Evolutionary conservation across 1,139 yeast species (phyloP), one percentile per base, ranked within the genome.

Genomic region (Pichia sp.): DNA sequence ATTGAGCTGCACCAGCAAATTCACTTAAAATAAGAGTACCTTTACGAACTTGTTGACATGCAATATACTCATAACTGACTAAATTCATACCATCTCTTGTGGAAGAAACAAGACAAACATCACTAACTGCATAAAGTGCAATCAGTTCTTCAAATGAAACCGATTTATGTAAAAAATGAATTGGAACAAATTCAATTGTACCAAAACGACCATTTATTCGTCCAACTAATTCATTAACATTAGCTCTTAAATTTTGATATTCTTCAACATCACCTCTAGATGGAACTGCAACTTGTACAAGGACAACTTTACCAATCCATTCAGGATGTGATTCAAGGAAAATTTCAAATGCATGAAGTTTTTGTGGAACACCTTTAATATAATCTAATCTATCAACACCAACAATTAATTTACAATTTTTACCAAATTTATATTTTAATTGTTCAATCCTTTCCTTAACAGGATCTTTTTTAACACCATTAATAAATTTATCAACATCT

Each of bases 1-100:
- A 83, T 66, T 92, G 99, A 0, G 98, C 97, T n/a, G 98, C 98
- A 40, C 99, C 99, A 0, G 98, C 95, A 68, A 92, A 92, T 65
- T 92, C 99, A 39, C 95, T 82, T 50, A 92, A 67, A 41, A 92
- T 84, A 55, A 92, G 71, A 4, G 87, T 80, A 8, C 99, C 99
- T 53, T 87, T 83, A 49, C 81, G 80, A 41, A 82, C 82, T 55
- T 85, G 78, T 64, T 92, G 99, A 61, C 97, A 90, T 1, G 98
- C 97, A 59, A 94, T 87, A 65, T 92, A 92, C 66, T 92, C 99
- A 62, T 87, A 92, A 46, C 94, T 80, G 35, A 92, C 99, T 59
- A 92, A 76, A 62, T 92, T 92, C 99, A 92, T 92, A 56, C 99
- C 99, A 62, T 92, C 99, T 60, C 99, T 77, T 1, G 99, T 92